Evolutionary conservation across 2,329 filamentous ascomycete species (phyloP).

Genomic region (Xylaria arbuscula): DNA sequence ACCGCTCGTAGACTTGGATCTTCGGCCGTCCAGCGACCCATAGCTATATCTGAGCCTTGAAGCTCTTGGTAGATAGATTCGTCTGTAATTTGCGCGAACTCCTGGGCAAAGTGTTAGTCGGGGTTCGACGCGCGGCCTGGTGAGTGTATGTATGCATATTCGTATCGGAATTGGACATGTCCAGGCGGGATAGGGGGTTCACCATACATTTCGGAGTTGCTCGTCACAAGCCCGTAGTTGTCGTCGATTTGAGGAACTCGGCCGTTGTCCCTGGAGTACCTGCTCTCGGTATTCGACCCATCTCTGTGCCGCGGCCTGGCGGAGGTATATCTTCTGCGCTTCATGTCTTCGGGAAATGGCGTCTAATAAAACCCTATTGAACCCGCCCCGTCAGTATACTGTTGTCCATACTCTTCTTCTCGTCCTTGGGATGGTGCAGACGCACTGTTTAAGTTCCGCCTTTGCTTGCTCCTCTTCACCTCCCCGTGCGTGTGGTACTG

Average conservation of each 20-base stretch:
- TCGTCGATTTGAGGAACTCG: conserved; percentile 59
- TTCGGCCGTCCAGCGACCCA: conserved; percentile 72
- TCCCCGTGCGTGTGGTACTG: conserved; percentile 64
- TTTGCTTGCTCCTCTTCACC: conserved; percentile 69
- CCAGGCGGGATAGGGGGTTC: conserved; percentile 22
- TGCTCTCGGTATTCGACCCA: conserved; percentile 67
- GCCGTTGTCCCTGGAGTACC: conserved; percentile 64
- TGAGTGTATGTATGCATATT: not conserved
- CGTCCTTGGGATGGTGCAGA: conserved; percentile 34
- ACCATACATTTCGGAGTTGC: conserved; percentile 66
- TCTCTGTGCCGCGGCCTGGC: conserved; percentile 68
- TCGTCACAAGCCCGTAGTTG: conserved; percentile 66
- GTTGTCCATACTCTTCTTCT: not conserved
- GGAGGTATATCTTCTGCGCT: conserved; percentile 72
- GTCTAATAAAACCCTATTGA: conserved; percentile 66
- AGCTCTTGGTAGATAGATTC: conserved; percentile 68
- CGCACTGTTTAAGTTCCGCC: conserved; percentile 72
- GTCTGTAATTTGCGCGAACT: conserved; percentile 68
- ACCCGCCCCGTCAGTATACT: conserved; percentile 30
- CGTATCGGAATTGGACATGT: conserved; percentile 19
- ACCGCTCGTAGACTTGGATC: conserved; percentile 69
- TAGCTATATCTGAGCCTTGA: conserved; percentile 61
- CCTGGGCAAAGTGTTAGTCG: conserved; percentile 53
- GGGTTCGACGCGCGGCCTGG: not conserved
- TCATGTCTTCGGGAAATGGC: conserved; percentile 71